phyloP scores from a whole-genome alignment of 2,329 filamentous ascomycete genomes.

The Colletotrichum sp. region DNA sequence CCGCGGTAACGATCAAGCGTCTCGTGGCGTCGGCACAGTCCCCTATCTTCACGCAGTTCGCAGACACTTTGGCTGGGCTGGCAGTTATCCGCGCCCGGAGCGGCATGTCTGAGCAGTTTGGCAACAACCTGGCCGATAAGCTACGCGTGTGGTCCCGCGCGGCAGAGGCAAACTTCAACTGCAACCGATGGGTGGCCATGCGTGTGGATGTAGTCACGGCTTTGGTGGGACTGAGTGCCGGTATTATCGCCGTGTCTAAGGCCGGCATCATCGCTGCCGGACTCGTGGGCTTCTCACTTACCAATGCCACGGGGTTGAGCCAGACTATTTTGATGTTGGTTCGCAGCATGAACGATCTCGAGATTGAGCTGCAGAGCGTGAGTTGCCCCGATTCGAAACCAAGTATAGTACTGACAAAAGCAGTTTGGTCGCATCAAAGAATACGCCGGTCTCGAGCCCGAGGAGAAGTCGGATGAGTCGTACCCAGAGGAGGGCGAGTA shows the following conservation, averaged over 20 bases:
- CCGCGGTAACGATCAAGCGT: constrained; percentile 51
- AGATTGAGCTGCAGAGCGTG: constrained; percentile 62
- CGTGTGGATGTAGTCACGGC: constrained; percentile 61
- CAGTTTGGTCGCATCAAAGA: constrained; percentile 56
- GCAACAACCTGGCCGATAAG: constrained; percentile 54
- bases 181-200: constrained; percentile 63
- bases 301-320: constrained; percentile 60
- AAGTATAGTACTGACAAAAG: neutral
- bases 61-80: constrained; percentile 56
- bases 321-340: constrained; percentile 57
- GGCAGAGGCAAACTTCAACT: constrained; percentile 56
- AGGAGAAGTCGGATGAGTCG: constrained; percentile 46
- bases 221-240: constrained; percentile 55
- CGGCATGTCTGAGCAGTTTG: constrained; percentile 49
- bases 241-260: constrained; percentile 56
- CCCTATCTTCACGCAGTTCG: constrained; percentile 62
- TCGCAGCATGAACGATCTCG: constrained; percentile 59
- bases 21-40: constrained; percentile 53
- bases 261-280: constrained; percentile 53
- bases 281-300: constrained; percentile 61
- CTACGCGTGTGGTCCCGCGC: constrained; percentile 51
- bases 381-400: constrained; percentile 26
- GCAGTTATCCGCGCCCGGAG: constrained; percentile 52
- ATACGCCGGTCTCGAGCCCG: constrained; percentile 50
- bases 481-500: constrained; percentile 45